Base-by-base conservation (phyloP, 768 basidiomycete species). In the Leccinum pellstonianum region DNA sequence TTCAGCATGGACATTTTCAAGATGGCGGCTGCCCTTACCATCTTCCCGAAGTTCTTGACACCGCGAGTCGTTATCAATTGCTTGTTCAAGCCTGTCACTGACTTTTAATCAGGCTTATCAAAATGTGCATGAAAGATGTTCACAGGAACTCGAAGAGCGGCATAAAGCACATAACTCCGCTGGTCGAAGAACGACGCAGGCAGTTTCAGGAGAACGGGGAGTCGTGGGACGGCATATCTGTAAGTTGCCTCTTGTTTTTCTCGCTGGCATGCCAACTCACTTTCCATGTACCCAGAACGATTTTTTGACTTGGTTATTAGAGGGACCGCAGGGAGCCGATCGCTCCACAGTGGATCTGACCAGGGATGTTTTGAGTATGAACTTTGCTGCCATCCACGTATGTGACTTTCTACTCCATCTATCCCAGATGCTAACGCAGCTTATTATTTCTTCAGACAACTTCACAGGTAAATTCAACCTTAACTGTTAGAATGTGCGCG, bases 301-400 rank as follows among this genome's bases (percentile, higher is more conserved):
- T 55, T 51, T 76, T 47, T 58, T 78, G 12, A 59, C 63, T 4
- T 78, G 77, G 75, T 33, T 76, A 7, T 64, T 77, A 25, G 69
- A 72, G 8, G 68, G 64, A 6, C 68, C 70, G 1, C 29, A 60
- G 1, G 59, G 61, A 43, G 23, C 61, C 35, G 58, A 70, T 21
- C n/a, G 58, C 35, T 23, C 64, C 5, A 17, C 56, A 4, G 47
- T 55, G 17, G 23, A 76, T 68, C 53, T 78, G 65, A 47, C 60
- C 0, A 23, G 17, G 6, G 61, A 66, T 23, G 9, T 70, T 2
- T 46, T 70, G 29, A 48, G 33, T 5, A 19, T 66, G 37, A 70
- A 67, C 55, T 65, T 70, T 33, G 71, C 70, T 9, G 68, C 69
- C 0, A 57, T 72, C 19, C 67, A 67, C 50, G 72, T 21, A 49